Evolutionary conservation across 257 asterid species (phyloP), one percentile per base, ranked within the genome.

Genomic region (Ballota nigra): DNA sequence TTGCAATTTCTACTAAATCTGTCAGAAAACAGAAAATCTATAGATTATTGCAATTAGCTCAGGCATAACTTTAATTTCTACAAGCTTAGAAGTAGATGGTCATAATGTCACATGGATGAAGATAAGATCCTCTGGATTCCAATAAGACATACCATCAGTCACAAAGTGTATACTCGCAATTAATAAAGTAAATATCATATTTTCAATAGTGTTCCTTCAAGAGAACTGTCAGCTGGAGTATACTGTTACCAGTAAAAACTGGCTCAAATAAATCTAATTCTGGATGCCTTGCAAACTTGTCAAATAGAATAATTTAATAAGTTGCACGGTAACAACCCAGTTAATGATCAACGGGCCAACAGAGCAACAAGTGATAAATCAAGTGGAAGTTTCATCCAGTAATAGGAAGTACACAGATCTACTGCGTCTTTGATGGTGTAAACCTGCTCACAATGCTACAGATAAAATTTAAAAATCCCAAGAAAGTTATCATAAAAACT

Each of bases 401-500:
- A 69, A 22, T 47, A 7, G 38, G 31, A 75, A 53, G 23, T 8
- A 8, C 71, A 47, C 16, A 31, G 47, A 41, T 13, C 40, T 19
- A 59, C 36, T 9, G 6, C 23, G 66, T 47, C 47, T 70, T 52
- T 62, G 63, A 8, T 23, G 62, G 69, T 74, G 20, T 56, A 36
- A 38, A 36, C 38, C 23, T 16, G 56, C 31, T 49, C 47, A 74
- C 36, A 75, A 23, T 62, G 15, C 19, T 22, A 60, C 63, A 40
- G 16, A 58, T 58, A 29, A 65, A 68, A 4, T 45, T 12, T 63
- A 70, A 31, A 20, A 26, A 1, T 31, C 52, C 31, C 34, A 66
- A 13, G 70, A 76, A 63, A 74, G 58, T 43, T 65, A 70, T 59
- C 52, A 22, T 61, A 23, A 47, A 66, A 77, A 84, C 94, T 80